A percentile compares a stretch with the other conserved stretches of the same genome.
Evolutionary conservation across 1,284 basidiomycete species (phyloP).

Genomic region (Caloboletus firmus): DNA sequence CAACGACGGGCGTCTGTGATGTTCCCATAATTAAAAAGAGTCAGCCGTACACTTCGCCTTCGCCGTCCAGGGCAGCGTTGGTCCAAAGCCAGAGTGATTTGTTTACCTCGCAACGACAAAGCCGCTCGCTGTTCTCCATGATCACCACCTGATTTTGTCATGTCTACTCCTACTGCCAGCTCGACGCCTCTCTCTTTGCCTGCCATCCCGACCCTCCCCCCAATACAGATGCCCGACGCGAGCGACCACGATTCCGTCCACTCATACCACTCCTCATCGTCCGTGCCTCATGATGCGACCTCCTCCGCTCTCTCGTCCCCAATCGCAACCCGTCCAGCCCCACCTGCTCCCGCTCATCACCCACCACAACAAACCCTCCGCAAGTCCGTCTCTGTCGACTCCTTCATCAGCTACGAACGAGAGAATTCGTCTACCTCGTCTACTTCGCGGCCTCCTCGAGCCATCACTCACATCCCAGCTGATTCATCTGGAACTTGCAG

Average conservation of each 20-base stretch:
- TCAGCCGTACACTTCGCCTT: conserved; percentile 2
- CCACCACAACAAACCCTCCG: conserved; percentile 44
- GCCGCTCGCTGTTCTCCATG: conserved; percentile 17
- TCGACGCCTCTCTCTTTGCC: conserved; percentile 35
- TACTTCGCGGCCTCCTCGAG: conserved; percentile 39
- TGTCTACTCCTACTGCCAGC: conserved; percentile 21
- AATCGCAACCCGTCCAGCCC: conserved; percentile 13
- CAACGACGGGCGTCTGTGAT: conserved; percentile 18
- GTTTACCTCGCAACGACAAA: conserved; percentile 10
- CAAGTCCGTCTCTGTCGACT: conserved; percentile 75
- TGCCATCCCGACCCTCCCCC: conserved; percentile 46
- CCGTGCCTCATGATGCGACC: conserved; percentile 38
- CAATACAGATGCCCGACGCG: conserved; percentile 44
- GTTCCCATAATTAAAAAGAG: conserved; percentile 28
- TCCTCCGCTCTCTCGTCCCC: conserved; percentile 33
- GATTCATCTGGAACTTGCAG: conserved; percentile 22
- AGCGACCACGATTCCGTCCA: conserved; percentile 17
- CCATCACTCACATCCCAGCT: conserved; percentile 26
- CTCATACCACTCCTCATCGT: conserved; percentile 17
- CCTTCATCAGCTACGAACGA: conserved; percentile 55
- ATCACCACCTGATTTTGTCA: conserved; percentile 20
- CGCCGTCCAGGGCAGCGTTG: conserved; percentile 11
- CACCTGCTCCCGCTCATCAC: conserved; percentile 20
- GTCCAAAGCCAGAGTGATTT: conserved; percentile 1
- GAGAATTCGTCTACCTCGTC: conserved; percentile 34